phyloP scores from a whole-genome alignment of 2,329 filamentous ascomycete genomes.

The Xylariaceae sp. region DNA sequence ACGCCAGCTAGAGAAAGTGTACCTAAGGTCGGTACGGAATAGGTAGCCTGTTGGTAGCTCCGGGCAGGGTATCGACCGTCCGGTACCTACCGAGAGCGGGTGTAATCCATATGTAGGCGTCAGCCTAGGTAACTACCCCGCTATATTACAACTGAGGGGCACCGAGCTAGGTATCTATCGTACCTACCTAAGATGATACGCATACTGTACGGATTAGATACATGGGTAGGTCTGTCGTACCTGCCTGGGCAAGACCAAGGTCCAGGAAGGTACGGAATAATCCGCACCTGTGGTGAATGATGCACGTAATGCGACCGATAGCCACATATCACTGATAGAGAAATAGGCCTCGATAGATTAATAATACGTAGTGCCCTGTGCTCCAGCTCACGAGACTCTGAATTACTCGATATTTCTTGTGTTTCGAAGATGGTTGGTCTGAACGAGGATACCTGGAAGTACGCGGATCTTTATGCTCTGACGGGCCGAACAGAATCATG shows the following conservation, averaged over 20 bases:
- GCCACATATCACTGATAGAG: neutral
- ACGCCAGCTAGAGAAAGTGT: slow-evolving; percentile 10
- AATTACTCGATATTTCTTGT: too few relatives aligned
- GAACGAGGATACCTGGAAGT: too few relatives aligned
- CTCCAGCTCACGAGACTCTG: neutral
- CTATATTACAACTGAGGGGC: neutral
- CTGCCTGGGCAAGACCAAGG: too few relatives aligned
- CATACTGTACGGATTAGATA: neutral
- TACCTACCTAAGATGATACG: neutral
- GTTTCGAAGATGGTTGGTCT: too few relatives aligned
- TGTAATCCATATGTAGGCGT: too few relatives aligned
- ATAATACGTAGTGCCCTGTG: neutral
- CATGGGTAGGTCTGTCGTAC: neutral
- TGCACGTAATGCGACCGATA: neutral
- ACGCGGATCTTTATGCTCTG: neutral
- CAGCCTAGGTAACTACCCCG: neutral
- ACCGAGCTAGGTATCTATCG: neutral
- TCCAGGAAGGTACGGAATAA: neutral
- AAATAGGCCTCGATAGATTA: neutral
- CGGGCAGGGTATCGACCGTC: neutral
- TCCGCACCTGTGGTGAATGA: neutral
- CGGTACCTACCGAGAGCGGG: neutral
- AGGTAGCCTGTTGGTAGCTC: neutral
- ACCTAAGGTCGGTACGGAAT: too few relatives aligned
- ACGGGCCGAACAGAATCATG: neutral